A percentile compares a stretch with the other conserved stretches of the same genome.
phyloP scores from a whole-genome alignment of 805 yeast species.

The Pichia paraexigua region DNA sequence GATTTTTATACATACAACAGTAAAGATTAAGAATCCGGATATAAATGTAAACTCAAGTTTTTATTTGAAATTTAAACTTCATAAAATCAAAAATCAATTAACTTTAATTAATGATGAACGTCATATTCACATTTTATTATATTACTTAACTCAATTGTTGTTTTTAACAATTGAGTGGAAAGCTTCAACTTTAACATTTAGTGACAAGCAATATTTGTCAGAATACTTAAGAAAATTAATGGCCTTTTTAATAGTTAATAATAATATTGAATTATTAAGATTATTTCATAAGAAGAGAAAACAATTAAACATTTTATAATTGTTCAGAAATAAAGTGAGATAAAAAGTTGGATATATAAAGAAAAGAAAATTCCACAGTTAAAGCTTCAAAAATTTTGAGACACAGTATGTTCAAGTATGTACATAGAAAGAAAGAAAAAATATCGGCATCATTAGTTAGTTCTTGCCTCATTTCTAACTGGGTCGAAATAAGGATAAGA shows the following conservation, averaged over 20 bases:
- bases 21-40: background rate
- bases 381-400: background rate
- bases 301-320: background rate
- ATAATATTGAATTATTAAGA: conserved; percentile 13
- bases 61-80: conserved; percentile 1
- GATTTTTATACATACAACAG: conserved; percentile 3
- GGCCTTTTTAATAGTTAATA: conserved; percentile 17
- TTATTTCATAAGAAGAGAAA: conserved; percentile 5
- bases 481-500: conserved; percentile 44
- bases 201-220: background rate
- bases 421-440: background rate
- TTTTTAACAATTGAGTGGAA: conserved; percentile 1
- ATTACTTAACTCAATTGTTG: conserved; percentile 10
- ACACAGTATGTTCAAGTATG: background rate
- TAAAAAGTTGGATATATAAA: too few relatives aligned
- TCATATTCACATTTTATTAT: conserved; percentile 3
- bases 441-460: background rate
- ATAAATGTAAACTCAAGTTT: conserved; percentile 1
- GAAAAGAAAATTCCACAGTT: background rate
- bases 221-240: conserved; percentile 10
- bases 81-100: conserved; percentile 7
- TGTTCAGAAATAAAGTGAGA: too few relatives aligned
- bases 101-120: background rate
- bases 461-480: conserved; percentile 16
- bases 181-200: background rate